phyloP scores from a whole-genome alignment of 495 filamentous ascomycete genomes.

The Hypoxylon intermedium region DNA sequence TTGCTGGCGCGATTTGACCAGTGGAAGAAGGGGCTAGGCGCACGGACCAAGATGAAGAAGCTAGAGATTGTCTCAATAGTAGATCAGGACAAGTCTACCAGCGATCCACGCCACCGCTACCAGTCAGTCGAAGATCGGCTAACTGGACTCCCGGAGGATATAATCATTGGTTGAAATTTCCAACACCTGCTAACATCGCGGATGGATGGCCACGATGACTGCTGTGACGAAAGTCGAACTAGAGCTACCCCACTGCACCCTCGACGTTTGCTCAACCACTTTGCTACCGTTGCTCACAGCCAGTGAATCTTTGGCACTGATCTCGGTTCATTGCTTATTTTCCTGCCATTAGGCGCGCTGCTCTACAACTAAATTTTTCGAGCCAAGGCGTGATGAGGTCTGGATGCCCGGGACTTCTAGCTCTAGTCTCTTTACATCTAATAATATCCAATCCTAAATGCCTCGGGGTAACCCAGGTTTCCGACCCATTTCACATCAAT shows the following conservation, averaged over 20 bases:
- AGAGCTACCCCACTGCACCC: neutral
- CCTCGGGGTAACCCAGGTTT: too few species aligned
- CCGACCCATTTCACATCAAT: too few species aligned
- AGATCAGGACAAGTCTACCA: slow-evolving; percentile 17
- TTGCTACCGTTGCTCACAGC: neutral
- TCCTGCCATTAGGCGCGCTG: neutral
- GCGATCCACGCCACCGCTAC: slow-evolving; percentile 21
- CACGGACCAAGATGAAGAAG: slow-evolving; percentile 7
- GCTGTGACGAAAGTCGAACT: neutral
- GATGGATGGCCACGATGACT: neutral
- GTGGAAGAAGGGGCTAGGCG: slow-evolving; percentile 35
- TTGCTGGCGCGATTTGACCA: slow-evolving; percentile 28
- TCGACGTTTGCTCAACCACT: neutral
- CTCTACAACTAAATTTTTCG: too few species aligned
- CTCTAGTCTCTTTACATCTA: too few species aligned
- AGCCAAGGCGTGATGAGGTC: too few species aligned
- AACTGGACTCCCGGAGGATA: slow-evolving; percentile 36
- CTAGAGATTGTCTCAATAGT: slow-evolving; percentile 39
- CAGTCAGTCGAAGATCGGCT: slow-evolving; percentile 25
- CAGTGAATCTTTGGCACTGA: neutral
- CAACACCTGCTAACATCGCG: neutral
- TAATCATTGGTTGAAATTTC: slow-evolving; percentile 31
- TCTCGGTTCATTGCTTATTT: neutral
- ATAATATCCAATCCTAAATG: too few species aligned
- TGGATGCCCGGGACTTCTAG: too few species aligned